phyloP scores from a whole-genome alignment of 2,329 filamentous ascomycete genomes.

The Beauveria sp. region DNA sequence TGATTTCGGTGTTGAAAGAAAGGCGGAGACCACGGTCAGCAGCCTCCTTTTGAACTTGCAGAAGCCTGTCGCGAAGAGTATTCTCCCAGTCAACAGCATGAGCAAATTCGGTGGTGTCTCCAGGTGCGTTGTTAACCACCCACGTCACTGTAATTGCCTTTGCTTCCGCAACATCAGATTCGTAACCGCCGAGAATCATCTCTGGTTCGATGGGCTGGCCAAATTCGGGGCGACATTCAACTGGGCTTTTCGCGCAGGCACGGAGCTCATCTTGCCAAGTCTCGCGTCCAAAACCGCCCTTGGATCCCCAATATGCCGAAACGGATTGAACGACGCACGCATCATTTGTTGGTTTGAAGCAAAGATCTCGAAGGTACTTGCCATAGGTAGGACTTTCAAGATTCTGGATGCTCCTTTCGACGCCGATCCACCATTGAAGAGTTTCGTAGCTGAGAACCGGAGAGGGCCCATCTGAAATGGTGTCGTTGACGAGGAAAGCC shows the following conservation, averaged over 20 bases:
- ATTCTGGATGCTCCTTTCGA: conserved; percentile 69
- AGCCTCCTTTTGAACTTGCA: conserved; percentile 77
- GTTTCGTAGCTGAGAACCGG: conserved; percentile 86
- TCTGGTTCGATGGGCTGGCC: conserved; percentile 80
- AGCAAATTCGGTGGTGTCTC: conserved; percentile 62
- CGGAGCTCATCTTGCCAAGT: conserved; percentile 67
- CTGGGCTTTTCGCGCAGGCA: conserved; percentile 70
- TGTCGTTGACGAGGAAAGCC: conserved; percentile 88
- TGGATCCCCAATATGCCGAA: conserved; percentile 77
- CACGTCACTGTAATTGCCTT: conserved; percentile 82
- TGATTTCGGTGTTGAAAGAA: conserved; percentile 93
- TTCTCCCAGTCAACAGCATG: conserved; percentile 86
- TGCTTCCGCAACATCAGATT: conserved; percentile 61
- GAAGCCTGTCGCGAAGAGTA: conserved; percentile 63
- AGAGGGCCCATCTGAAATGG: conserved; percentile 50
- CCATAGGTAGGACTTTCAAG: conserved; percentile 64
- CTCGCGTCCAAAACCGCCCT: conserved; percentile 29
- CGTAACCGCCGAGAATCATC: conserved; percentile 78
- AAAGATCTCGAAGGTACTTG: conserved; percentile 72
- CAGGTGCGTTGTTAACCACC: conserved; percentile 82
- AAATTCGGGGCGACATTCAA: conserved; percentile 80
- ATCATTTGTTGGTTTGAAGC: conserved; percentile 85
- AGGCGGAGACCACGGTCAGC: conserved; percentile 68
- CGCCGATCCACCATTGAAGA: conserved; percentile 85
- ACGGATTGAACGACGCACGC: conserved; percentile 90